These are phyloP conservation scores for Mortierella polycephala DNA, from an alignment of 371 early-diverging fungal genomes.

Conservation along the genomic window DNA sequence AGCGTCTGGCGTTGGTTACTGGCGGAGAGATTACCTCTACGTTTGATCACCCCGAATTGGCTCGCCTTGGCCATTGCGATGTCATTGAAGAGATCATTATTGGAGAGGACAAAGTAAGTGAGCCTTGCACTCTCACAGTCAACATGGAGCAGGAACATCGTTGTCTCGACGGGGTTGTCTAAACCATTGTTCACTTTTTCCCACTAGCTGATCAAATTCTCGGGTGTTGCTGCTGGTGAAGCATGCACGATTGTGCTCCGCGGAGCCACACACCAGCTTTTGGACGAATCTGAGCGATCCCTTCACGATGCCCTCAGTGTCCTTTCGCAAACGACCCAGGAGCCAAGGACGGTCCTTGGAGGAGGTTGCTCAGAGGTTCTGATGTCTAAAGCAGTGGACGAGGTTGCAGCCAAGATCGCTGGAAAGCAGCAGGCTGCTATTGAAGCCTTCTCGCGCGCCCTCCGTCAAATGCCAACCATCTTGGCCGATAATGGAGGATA, in stretches of 20 bases:
- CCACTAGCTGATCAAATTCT: slow-evolving; percentile 90
- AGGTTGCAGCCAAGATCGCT: slow-evolving; percentile 89
- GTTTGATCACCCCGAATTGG: slow-evolving; percentile 98
- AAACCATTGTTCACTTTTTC: not conserved
- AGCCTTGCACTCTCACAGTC: not conserved
- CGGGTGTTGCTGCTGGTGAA: slow-evolving; percentile 95
- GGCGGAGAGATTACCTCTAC: slow-evolving; percentile 98
- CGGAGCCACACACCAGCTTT: slow-evolving; percentile 97
- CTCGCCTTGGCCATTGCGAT: slow-evolving; percentile 95
- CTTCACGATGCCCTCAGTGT: slow-evolving; percentile 99
- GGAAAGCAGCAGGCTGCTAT: slow-evolving; percentile 98
- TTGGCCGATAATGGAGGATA: slow-evolving; percentile 99
- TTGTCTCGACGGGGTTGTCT: not conserved
- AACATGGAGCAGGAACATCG: too few relatives aligned
- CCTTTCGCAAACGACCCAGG: slow-evolving; percentile 93
- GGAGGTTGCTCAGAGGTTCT: slow-evolving; percentile 98
- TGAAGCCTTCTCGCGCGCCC: slow-evolving; percentile 95
- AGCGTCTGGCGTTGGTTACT: slow-evolving; percentile 96
- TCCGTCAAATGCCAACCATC: slow-evolving; percentile 98
- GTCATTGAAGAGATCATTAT: slow-evolving; percentile 97
- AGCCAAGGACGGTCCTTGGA: slow-evolving; percentile 97
- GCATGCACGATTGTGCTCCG: slow-evolving; percentile 99
- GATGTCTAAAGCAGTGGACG: slow-evolving; percentile 97
- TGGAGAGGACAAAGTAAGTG: slow-evolving; percentile 89
- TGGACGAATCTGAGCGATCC: slow-evolving; percentile 99